phyloP scores from a whole-genome alignment of 2,329 filamentous ascomycete species.

The Talaromyces sp. region DNA sequence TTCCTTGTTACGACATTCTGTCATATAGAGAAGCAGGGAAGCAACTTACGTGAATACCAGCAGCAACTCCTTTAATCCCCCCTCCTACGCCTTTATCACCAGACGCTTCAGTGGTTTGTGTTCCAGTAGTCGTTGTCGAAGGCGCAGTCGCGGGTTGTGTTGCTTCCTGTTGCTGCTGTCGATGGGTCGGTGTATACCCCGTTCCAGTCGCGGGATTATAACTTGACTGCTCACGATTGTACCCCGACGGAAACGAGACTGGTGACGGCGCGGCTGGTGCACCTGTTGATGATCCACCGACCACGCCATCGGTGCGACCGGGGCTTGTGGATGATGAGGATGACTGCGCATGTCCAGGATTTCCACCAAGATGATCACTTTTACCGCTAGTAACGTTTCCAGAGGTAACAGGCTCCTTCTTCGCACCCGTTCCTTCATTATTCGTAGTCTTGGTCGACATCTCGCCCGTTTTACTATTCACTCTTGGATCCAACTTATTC shows the following conservation, averaged over 20 bases:
- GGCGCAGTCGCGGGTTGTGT: background rate
- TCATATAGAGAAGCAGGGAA: background rate
- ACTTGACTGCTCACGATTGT: constrained; percentile 14
- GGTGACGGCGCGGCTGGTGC: constrained; percentile 23
- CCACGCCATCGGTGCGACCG: constrained; percentile 6
- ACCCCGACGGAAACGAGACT: constrained; percentile 14
- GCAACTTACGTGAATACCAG: constrained; percentile 33
- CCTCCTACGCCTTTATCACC: constrained; percentile 17
- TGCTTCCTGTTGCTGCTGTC: background rate
- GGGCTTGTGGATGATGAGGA: background rate
- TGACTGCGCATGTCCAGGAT: background rate
- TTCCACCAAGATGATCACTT: background rate
- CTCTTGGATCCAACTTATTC: constrained; percentile 51
- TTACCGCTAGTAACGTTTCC: too few species aligned
- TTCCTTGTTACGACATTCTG: background rate
- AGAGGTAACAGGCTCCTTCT: background rate
- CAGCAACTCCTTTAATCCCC: constrained; percentile 25
- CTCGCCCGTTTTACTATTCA: constrained; percentile 28
- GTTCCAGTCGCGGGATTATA: constrained; percentile 25
- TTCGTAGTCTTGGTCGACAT: constrained; percentile 18
- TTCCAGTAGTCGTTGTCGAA: background rate
- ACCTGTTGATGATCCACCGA: constrained; percentile 26
- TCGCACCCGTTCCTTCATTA: background rate
- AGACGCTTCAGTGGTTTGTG: background rate
- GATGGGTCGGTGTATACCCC: constrained; percentile 15